A percentile compares a stretch with the other conserved stretches of the same genome.
These are phyloP conservation scores for Anethum foeniculum DNA, from an alignment of 140 eudicot genomes.

Conservation along the genomic window DNA sequence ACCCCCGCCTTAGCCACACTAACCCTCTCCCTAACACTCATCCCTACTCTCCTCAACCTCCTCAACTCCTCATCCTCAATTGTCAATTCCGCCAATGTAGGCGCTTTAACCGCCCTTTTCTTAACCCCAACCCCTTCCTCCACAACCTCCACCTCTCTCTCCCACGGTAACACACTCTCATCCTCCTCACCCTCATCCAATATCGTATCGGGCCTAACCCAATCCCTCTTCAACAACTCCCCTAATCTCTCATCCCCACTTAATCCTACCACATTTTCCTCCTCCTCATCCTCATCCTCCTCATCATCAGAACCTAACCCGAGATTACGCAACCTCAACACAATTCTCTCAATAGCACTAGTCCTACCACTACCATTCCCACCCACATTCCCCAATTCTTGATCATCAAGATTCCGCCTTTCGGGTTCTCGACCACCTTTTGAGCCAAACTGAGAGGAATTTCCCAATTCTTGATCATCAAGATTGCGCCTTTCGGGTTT, in stretches of 20 bases:
- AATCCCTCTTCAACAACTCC: constrained; percentile 79
- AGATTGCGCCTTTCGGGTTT: constrained; percentile 1
- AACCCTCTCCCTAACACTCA: constrained; percentile 62
- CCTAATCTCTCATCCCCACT: constrained; percentile 63
- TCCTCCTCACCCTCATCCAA: constrained; percentile 44
- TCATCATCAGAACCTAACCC: constrained; percentile 53
- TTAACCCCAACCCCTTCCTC: constrained; percentile 21
- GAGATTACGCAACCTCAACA: constrained; percentile 50
- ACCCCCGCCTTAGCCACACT: constrained; percentile 81
- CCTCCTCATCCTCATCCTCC: constrained; percentile 28
- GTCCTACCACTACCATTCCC: constrained; percentile 24
- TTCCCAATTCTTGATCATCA: background rate
- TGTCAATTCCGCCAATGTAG: constrained; percentile 82
- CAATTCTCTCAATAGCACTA: constrained; percentile 81
- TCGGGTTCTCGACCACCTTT: no score
- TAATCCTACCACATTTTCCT: constrained; percentile 20
- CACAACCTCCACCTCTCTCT: constrained; percentile 42
- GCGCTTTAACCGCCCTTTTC: constrained; percentile 52
- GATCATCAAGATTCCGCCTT: constrained; percentile 5
- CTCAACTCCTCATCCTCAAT: constrained; percentile 80
- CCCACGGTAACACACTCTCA: constrained; percentile 70
- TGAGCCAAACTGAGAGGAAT: no score
- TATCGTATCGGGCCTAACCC: constrained; percentile 79
- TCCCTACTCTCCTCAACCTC: constrained; percentile 78
- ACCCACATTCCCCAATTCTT: background rate